Conservation (phyloP, 2,329 filamentous ascomycete species). For the Endocalyx cinctus region DNA sequence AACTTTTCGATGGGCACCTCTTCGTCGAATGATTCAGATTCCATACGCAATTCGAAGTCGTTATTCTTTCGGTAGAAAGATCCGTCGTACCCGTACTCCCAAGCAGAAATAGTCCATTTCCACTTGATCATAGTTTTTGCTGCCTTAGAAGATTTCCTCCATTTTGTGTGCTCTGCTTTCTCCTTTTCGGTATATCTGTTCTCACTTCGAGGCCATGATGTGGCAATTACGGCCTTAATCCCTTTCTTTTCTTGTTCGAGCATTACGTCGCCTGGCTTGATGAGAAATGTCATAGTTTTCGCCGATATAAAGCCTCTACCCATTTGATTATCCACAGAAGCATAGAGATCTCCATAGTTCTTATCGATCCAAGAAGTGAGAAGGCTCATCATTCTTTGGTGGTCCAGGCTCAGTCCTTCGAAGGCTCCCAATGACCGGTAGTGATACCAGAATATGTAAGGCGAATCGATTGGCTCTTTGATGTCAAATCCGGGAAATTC, state of each 20-base stretch:
- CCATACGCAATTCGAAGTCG: not conserved
- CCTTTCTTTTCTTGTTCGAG: slow-evolving; percentile 1
- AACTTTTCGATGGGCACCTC: slow-evolving; percentile 3
- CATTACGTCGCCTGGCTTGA: slow-evolving; percentile 4
- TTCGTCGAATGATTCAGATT: slow-evolving; percentile 1
- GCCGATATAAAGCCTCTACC: not conserved
- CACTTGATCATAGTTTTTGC: not conserved
- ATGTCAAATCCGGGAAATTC: slow-evolving; percentile 6
- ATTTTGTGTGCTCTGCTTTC: not conserved
- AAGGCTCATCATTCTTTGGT: slow-evolving; percentile 1
- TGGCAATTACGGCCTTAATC: not conserved
- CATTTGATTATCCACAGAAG: not conserved
- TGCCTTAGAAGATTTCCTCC: not conserved
- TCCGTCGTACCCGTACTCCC: too few relatives aligned
- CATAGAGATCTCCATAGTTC: slow-evolving; percentile 3
- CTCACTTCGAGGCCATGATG: not conserved
- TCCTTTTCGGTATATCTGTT: not conserved
- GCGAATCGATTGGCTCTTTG: not conserved
- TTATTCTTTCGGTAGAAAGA: not conserved
- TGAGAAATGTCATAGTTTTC: slow-evolving; percentile 2
- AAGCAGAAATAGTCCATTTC: too few relatives aligned
- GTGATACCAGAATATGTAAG: slow-evolving; percentile 9
- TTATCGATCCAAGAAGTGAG: slow-evolving; percentile 9
- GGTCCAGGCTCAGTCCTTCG: not conserved
- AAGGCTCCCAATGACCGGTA: slow-evolving; percentile 2